Evolutionary conservation across 352 stramenopile genomes (phyloP).

Genomic region (Elongisporangium prolatum): DNA sequence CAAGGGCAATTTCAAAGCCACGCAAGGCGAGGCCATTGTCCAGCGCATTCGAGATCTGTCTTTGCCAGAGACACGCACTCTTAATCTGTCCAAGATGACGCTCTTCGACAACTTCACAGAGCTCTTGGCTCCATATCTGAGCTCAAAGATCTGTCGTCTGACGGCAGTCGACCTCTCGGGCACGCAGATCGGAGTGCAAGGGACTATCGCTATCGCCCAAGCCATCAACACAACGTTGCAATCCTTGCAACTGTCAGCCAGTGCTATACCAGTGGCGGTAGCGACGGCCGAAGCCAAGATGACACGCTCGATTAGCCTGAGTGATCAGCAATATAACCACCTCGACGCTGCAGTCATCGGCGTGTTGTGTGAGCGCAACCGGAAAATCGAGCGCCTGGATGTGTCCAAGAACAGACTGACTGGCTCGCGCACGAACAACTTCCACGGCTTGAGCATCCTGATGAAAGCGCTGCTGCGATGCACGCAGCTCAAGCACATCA

Average conservation of each 20-base stretch:
- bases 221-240: constrained; percentile 37
- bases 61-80: constrained; percentile 19
- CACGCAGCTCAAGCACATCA: constrained; percentile 40
- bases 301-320: constrained; percentile 21
- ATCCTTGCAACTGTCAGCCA: constrained; percentile 43
- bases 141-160: constrained; percentile 45
- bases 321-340: constrained; percentile 36
- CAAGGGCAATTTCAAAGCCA: constrained; percentile 63
- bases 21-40: constrained; percentile 46
- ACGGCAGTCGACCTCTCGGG: constrained; percentile 33
- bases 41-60: constrained; percentile 45
- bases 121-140: constrained; percentile 47
- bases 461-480: constrained; percentile 43
- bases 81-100: constrained; percentile 51
- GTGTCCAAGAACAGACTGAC: constrained; percentile 52
- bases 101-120: constrained; percentile 60
- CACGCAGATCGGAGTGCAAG: constrained; percentile 50
- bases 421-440: constrained; percentile 37
- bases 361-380: constrained; percentile 38
- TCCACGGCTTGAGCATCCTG: constrained; percentile 45
- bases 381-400: constrained; percentile 46
- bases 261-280: constrained; percentile 23
- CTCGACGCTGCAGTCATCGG: constrained; percentile 56
- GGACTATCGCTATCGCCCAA: constrained; percentile 28
- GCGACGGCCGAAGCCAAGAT: constrained; percentile 24